Evolutionary conservation across 352 stramenopile species (phyloP).

Genomic region (Peronospora tabacina): DNA sequence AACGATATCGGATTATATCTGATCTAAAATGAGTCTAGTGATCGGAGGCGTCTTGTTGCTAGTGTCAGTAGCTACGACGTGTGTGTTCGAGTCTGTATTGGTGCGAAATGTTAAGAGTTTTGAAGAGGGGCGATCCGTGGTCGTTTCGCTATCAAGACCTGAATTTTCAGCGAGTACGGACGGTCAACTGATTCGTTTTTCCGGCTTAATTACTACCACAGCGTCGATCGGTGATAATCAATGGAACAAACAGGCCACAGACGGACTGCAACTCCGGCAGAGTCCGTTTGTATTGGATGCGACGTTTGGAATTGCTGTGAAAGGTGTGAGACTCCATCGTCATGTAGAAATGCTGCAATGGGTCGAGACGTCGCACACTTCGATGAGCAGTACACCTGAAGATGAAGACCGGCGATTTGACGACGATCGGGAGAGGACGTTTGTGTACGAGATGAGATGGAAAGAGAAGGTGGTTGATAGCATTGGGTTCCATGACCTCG

Average conservation of each 20-base stretch:
- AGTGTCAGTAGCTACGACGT: conserved; percentile 41
- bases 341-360: conserved; percentile 78
- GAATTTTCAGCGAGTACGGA: conserved; percentile 20
- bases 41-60: conserved; percentile 47
- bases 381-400: conserved; percentile 32
- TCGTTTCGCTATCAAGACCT: conserved; percentile 24
- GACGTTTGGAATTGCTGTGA: conserved; percentile 50
- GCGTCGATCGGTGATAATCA: not conserved
- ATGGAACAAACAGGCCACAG: conserved; percentile 6
- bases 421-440: conserved; percentile 56
- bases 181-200: conserved; percentile 35
- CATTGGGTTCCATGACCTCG: conserved; percentile 45
- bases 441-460: conserved; percentile 68
- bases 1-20: too few species aligned
- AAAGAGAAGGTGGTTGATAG: conserved; percentile 45
- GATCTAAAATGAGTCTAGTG: conserved; percentile 5
- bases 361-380: conserved; percentile 66
- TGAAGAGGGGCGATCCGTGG: conserved; percentile 37
- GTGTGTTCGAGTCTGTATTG: conserved; percentile 46
- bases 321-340: conserved; percentile 56
- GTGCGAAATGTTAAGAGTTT: conserved; percentile 40
- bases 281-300: conserved; percentile 54
- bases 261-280: conserved; percentile 21
- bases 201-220: conserved; percentile 44
- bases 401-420: conserved; percentile 41